phyloP scores from a whole-genome alignment of 768 basidiomycete species.

The Mycena galopus region DNA sequence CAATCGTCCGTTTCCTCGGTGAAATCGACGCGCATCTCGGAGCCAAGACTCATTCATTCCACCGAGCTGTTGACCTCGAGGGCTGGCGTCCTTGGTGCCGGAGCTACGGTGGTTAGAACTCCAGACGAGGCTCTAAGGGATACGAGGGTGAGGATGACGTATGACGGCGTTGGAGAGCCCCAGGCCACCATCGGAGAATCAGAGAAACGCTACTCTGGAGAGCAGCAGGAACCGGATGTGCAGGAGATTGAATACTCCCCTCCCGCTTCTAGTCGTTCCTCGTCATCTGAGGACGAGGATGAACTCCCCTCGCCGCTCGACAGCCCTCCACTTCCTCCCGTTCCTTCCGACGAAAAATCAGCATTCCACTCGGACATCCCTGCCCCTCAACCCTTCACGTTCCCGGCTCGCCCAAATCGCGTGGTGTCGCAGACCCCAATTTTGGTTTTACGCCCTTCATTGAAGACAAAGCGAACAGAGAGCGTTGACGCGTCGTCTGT shows the following conservation, averaged over 20 bases:
- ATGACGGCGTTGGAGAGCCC: slow-evolving; percentile 41
- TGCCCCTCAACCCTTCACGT: slow-evolving; percentile 41
- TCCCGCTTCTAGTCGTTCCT: slow-evolving; percentile 17
- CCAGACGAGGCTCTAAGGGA: slow-evolving; percentile 82
- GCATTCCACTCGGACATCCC: slow-evolving; percentile 40
- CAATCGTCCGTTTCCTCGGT: slow-evolving; percentile 45
- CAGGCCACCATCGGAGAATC: neutral
- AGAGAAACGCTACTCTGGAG: neutral
- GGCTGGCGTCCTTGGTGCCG: slow-evolving; percentile 70
- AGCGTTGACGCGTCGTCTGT: slow-evolving; percentile 55
- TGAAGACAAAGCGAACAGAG: slow-evolving; percentile 51
- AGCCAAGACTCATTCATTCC: slow-evolving; percentile 59
- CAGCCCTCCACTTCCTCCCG: slow-evolving; percentile 70
- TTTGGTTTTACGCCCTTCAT: slow-evolving; percentile 53
- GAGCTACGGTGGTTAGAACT: slow-evolving; percentile 82
- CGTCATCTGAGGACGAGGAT: slow-evolving; percentile 35
- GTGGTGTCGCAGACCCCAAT: slow-evolving; percentile 44
- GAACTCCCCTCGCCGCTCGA: slow-evolving; percentile 49
- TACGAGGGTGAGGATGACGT: slow-evolving; percentile 58
- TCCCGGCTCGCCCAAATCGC: slow-evolving; percentile 53
- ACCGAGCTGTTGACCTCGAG: slow-evolving; percentile 57
- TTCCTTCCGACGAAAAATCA: slow-evolving; percentile 49
- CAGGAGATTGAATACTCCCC: slow-evolving; percentile 22
- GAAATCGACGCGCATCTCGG: slow-evolving; percentile 52
- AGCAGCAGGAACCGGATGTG: slow-evolving; percentile 3